Conservation (phyloP, 768 basidiomycete genomes). For the Lepiota brunneoincarnata region DNA sequence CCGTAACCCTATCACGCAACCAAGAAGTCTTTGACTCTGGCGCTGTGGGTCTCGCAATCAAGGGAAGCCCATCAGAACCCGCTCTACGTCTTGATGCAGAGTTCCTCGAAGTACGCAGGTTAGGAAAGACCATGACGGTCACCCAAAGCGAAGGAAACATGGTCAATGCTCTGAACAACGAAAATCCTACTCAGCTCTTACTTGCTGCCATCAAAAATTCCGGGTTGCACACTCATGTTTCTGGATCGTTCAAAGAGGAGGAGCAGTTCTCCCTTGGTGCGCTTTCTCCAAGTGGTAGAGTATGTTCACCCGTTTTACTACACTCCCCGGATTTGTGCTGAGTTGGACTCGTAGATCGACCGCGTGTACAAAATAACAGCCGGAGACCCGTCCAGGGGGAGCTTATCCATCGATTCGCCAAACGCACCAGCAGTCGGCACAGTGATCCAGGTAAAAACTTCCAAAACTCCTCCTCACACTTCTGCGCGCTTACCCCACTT, state of each 20-base stretch:
- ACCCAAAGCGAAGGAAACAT: constrained; percentile 74
- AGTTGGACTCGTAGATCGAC: constrained; percentile 28
- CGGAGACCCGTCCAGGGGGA: constrained; percentile 68
- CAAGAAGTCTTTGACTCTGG: constrained; percentile 55
- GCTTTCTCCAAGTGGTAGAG: constrained; percentile 25
- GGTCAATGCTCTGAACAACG: constrained; percentile 50
- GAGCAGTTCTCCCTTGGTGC: constrained; percentile 56
- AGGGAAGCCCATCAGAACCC: not conserved
- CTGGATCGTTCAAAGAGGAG: constrained; percentile 46
- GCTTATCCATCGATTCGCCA: constrained; percentile 55
- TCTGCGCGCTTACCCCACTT: constrained; percentile 1
- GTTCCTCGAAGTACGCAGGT: constrained; percentile 37
- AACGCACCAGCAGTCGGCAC: constrained; percentile 50
- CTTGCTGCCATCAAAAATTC: constrained; percentile 47
- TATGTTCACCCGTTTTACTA: constrained; percentile 14
- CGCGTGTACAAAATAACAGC: constrained; percentile 60
- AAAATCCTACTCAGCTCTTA: constrained; percentile 62
- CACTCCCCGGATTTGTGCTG: not conserved
- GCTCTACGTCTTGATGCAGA: constrained; percentile 17
- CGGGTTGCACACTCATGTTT: constrained; percentile 18
- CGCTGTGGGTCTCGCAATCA: constrained; percentile 65
- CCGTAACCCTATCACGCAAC: constrained; percentile 66
- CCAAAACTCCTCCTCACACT: not conserved
- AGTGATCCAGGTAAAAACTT: constrained; percentile 39
- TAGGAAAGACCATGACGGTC: constrained; percentile 49